Evolutionary conservation across 441 rosid genomes (phyloP).

Genomic region (Syzygium malaccense): DNA sequence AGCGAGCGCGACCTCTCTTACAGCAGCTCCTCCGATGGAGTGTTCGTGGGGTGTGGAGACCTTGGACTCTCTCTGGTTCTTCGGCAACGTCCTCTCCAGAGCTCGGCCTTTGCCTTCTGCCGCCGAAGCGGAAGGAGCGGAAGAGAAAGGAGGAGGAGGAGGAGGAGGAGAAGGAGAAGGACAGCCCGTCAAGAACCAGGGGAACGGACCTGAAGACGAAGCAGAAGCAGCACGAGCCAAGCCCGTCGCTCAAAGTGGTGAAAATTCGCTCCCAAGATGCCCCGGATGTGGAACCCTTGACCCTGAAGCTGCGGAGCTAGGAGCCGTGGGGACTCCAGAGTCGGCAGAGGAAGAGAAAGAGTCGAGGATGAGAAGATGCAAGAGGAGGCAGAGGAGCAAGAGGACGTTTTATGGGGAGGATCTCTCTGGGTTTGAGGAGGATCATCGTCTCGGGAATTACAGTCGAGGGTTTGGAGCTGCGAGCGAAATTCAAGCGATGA

Average conservation of each 20-base stretch:
- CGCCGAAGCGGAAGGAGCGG: background rate
- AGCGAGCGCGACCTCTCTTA: background rate
- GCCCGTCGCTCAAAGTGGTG: background rate
- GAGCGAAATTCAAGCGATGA: background rate
- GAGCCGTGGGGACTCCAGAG: background rate
- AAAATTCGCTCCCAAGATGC: background rate
- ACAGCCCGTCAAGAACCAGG: background rate
- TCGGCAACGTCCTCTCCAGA: conserved; percentile 18
- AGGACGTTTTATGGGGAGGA: background rate
- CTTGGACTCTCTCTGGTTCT: conserved; percentile 49
- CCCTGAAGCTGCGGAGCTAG: background rate
- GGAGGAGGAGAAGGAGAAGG: background rate
- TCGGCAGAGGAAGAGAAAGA: background rate
- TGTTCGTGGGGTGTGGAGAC: conserved; percentile 17
- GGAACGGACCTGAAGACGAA: background rate
- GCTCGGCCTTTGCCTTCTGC: background rate
- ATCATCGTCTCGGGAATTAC: background rate
- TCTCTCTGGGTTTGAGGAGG: background rate
- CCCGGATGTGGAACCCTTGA: conserved; percentile 12
- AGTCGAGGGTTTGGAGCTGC: background rate
- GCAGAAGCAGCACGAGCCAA: background rate
- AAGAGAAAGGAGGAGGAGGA: background rate
- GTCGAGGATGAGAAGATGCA: conserved; percentile 1
- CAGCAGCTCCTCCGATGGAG: conserved; percentile 19
- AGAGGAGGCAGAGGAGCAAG: conserved; percentile 8